Base-by-base conservation (phyloP, 2,329 filamentous ascomycete genomes). In the Fusarium pininemorale region DNA sequence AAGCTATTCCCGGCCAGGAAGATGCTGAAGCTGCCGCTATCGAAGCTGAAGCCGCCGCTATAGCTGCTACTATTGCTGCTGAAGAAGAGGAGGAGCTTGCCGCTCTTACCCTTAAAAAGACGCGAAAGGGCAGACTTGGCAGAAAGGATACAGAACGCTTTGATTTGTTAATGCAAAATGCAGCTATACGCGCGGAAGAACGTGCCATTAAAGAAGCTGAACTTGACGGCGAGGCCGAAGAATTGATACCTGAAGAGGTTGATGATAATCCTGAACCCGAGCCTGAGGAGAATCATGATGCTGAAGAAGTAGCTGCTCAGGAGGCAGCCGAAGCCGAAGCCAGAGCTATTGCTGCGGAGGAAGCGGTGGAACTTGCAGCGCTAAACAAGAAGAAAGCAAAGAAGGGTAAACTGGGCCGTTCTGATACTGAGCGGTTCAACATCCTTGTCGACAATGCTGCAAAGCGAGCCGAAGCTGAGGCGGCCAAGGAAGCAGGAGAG, bases 351-450 rank as follows among this genome's bases (percentile, higher is more conserved):
- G 66, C 63, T 20, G 66, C 48, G 35, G 66, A 69, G n/a, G 77
- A 69, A 64, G 77, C 82, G 57, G 74, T 77, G 28, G 81, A 84
- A 47, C 76, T 84, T 22, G 81, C 77, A n/a, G 76, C 77, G 3
- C 75, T 85, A 10, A 84, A 82, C 44, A 82, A 83, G 39, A 88
- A 86, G 76, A 87, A 75, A 47, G 71, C 64, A 7, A 78, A 59
- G 45, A 77, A 68, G 50, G 76, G 76, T 26, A 78, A 68, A 51
- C 47, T 78, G 10, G 76, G 76, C 6, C 73, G 73, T 24, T 78
- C 76, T 42, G 76, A 78, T 60, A 76, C 75, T 9, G 76, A 78
- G 35, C 63, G 75, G 12, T 74, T 72, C 13, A 70, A 72, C 13
- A 20, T 53, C 20, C 69, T 78, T 8, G 55, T 66, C 7, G 74